phyloP scores from a whole-genome alignment of 768 basidiomycete species.

The Trametes coccinea region DNA sequence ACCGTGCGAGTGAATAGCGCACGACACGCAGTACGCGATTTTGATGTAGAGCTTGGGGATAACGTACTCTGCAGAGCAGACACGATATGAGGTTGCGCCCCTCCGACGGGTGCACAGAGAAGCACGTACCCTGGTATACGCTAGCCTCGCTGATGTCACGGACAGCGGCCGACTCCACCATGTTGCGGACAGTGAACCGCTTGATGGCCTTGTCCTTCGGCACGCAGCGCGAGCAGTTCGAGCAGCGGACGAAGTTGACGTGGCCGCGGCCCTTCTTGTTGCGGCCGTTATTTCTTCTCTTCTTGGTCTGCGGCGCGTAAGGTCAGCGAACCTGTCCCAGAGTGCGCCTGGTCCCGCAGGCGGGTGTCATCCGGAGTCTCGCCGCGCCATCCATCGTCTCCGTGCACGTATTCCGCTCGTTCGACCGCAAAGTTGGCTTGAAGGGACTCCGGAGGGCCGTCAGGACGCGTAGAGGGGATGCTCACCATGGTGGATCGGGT shows the following conservation, averaged over 20 bases:
- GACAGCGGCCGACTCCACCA: conserved; percentile 98
- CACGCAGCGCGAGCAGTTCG: conserved; percentile 98
- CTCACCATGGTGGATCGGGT: conserved; percentile 41
- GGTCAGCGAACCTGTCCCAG: conserved; percentile 22
- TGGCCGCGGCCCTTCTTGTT: conserved; percentile 99
- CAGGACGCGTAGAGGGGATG: conserved; percentile 12
- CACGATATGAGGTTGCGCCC: neutral
- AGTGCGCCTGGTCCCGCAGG: neutral
- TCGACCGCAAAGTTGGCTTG: conserved; percentile 16
- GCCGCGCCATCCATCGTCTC: conserved; percentile 35
- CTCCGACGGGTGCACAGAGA: neutral
- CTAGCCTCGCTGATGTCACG: conserved; percentile 96
- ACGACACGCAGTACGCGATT: conserved; percentile 98
- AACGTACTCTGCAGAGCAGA: conserved; percentile 69
- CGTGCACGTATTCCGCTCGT: conserved; percentile 5
- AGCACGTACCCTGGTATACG: conserved; percentile 81
- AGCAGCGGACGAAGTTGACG: conserved; percentile 92
- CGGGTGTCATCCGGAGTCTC: conserved; percentile 29
- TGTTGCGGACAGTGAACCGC: conserved; percentile 98
- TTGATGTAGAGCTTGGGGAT: conserved; percentile 98
- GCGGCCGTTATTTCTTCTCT: conserved; percentile 98
- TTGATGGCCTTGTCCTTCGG: conserved; percentile 99
- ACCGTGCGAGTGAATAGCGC: conserved; percentile 99
- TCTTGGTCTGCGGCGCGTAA: conserved; percentile 74
- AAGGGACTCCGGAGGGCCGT: neutral